Percentiles rank a stretch among this genome's conserved stretches.
These are phyloP conservation scores for Tripterygium wilfordii DNA, from an alignment of 177 flowering plant genomes.

Conservation along the genomic window DNA sequence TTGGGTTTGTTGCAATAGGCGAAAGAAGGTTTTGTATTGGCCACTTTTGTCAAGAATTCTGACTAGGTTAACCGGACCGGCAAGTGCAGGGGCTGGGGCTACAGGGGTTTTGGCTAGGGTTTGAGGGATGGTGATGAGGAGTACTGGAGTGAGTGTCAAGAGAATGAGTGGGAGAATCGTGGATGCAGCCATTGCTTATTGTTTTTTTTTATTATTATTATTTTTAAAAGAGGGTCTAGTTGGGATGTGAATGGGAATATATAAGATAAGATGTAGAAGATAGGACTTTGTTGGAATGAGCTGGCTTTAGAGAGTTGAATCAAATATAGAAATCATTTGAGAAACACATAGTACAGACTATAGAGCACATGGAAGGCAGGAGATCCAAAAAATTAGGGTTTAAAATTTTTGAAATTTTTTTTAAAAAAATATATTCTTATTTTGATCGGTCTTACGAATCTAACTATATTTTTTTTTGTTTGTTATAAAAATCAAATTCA, in stretches of 20 bases:
- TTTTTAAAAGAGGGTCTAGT: slow-evolving; percentile 6
- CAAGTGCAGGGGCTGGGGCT: slow-evolving; percentile 49
- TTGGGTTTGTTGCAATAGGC: slow-evolving; percentile 44
- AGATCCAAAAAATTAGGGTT: no score
- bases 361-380: no score
- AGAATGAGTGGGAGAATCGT: neutral
- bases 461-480: no score
- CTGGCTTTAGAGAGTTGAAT: slow-evolving; percentile 42
- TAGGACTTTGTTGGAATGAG: slow-evolving; percentile 47
- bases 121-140: slow-evolving; percentile 14
- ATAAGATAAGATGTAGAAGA: slow-evolving; percentile 27
- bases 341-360: no score
- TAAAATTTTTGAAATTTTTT: no score
- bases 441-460: no score
- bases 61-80: slow-evolving; percentile 61
- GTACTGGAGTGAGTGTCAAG: slow-evolving; percentile 7
- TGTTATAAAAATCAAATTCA: no score
- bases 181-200: slow-evolving; percentile 25
- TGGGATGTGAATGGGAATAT: slow-evolving; percentile 5
- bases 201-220: neutral
- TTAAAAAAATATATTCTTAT: no score
- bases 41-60: slow-evolving; percentile 55
- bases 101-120: slow-evolving; percentile 29
- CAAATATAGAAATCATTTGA: no score
- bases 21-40: slow-evolving; percentile 54